Evolutionary conservation across 2,329 filamentous ascomycete genomes (phyloP), one percentile per base, ranked within the genome.

Genomic region (Aspergillus aculeatus): DNA sequence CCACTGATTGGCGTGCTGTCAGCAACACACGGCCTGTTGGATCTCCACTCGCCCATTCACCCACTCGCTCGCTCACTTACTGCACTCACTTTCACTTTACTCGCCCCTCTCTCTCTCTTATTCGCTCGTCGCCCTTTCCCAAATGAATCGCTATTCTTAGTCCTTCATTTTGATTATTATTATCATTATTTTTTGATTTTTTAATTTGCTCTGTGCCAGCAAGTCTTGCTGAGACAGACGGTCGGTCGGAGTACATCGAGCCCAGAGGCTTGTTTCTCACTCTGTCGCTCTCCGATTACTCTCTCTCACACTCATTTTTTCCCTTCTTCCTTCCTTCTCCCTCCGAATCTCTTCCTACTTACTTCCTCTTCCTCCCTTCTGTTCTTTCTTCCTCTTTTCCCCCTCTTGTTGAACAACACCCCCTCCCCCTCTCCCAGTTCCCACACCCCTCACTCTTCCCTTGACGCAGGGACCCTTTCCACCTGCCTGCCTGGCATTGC

Each of bases 21-120:
- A 61, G 58, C 63, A 62, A 66, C 64, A 62, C 64, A 62, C 64
- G 63, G 58, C 49, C 47, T 54, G 55, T 50, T 48, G 54, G 56
- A 57, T n/a, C 16, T 29, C 32, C 44, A 50, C 23, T 29, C 38
- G 50, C 38, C 31, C 26, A 29, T 29, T 29, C 26, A 29, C 52
- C 58, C 38, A 56, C 54, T 59, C 50, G 51, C 56, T 51, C 62
- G 29, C 50, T 62, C 60, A 56, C 52, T 52, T 29, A 9, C 7
- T 29, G 26, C 29, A 26, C 59, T 62, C 44, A 31, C 52, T 58
- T 56, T 54, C 55, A 53, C 53, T 56, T 41, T 61, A 29, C 26
- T 29, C 26, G 7, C 26, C 26, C 26, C 26, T 29, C 26, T 9
- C 26, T 26, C 26, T 29, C 26, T 29, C 26, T 29, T 29, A 29